Evolutionary conservation across 257 asterid genomes (phyloP), one percentile per base, ranked within the genome.

Genomic region (Jacaranda copaia): DNA sequence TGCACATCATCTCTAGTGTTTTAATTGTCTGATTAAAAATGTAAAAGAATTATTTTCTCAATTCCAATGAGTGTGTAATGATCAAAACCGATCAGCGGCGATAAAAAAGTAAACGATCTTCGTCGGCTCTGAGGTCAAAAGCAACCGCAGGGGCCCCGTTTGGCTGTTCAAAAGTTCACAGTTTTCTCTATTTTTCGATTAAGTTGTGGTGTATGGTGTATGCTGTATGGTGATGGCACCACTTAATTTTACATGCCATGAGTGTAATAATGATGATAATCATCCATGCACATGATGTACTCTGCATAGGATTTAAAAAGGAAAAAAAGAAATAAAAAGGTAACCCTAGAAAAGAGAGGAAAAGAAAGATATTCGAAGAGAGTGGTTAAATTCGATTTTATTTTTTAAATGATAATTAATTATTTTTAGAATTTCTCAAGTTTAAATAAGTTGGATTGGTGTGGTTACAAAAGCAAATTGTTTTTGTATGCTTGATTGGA

Each of bases 51-150:
- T 18, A 38, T 64, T 52, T 42, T 39, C 35, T 51, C 6, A 65
- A 64, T 51, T 64, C 19, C 73, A 51, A 78, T 70, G 61, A 71
- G 77, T 61, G 66, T 51, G 72, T 9, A 61, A 78, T 71, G 67
- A 75, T 75, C 16, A 38, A 75, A 46, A 53, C 20, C 12, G 36
- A 14, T 76, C 3, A 36, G 52, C 35, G 77, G 62, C 32, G 36
- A 72, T 72, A 42, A 5, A 73, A 73, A 56, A 42, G 40, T 57
- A 39, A 68, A 73, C 43, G 55, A 61, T 70, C 12, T 38, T 38
- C 36, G 14, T 2, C 4, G 45, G 46, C 39, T 39, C 15, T 55
- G 5, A 70, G 75, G 75, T 70, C 75, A 70, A 70, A 63, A 70
- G 63, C 38, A 1, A 36, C 16, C 5, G 11, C 48, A 15, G 12